phyloP scores from a whole-genome alignment of 2,329 filamentous ascomycete species.

The Colletotrichum abscissum region DNA sequence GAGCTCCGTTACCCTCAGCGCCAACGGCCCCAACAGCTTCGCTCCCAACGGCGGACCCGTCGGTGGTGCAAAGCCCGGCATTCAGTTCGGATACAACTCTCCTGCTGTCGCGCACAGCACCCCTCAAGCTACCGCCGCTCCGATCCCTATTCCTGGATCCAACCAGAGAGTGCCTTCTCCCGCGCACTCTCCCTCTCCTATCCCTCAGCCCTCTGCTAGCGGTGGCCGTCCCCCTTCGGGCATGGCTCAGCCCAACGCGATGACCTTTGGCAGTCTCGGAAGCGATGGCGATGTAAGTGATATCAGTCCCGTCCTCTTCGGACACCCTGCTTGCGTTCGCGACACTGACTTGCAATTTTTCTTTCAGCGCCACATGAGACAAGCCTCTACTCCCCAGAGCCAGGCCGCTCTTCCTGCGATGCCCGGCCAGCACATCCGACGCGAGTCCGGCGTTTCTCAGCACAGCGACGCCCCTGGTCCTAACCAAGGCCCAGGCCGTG shows the following conservation, averaged over 20 bases:
- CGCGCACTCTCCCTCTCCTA: slow-evolving; percentile 89
- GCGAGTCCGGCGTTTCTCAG: slow-evolving; percentile 69
- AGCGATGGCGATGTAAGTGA: slow-evolving; percentile 84
- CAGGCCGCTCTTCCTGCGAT: slow-evolving; percentile 71
- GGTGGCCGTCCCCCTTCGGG: slow-evolving; percentile 88
- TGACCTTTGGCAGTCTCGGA: slow-evolving; percentile 86
- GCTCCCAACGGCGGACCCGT: slow-evolving; percentile 78
- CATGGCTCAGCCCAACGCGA: slow-evolving; percentile 74
- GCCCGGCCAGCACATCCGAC: slow-evolving; percentile 79
- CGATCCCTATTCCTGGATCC: slow-evolving; percentile 72
- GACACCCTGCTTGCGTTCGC: background rate
- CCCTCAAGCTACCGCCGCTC: slow-evolving; percentile 67
- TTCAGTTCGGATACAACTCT: slow-evolving; percentile 88
- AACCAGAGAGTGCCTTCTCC: slow-evolving; percentile 82
- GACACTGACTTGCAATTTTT: background rate
- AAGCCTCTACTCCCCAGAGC: slow-evolving; percentile 68
- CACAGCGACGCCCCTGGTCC: slow-evolving; percentile 71
- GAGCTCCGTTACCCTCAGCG: slow-evolving; percentile 90
- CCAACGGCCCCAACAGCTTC: slow-evolving; percentile 80
- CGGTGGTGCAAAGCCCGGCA: slow-evolving; percentile 70
- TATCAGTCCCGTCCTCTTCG: background rate
- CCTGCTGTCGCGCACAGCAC: slow-evolving; percentile 74
- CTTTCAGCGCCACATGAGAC: slow-evolving; percentile 75
- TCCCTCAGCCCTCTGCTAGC: slow-evolving; percentile 85
- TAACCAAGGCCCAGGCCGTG: slow-evolving; percentile 68